Evolutionary conservation across 164 flowering plant species (phyloP).

Genomic region (Liriodendron chinense): DNA sequence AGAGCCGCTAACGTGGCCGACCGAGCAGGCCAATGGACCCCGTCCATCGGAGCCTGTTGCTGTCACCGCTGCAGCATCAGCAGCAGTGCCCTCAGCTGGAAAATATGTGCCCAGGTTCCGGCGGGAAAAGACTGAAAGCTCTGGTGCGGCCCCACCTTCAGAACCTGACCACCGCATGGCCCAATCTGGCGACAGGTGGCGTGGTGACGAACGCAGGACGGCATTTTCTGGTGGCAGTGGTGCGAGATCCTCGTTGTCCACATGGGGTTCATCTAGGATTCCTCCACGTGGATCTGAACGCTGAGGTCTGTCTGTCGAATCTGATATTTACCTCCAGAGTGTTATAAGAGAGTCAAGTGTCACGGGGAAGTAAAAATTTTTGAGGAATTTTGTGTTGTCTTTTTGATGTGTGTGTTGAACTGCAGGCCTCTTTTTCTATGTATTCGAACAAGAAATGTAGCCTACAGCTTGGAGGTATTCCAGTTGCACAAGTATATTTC

Average conservation of each 20-base stretch:
- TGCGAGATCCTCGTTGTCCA: slow-evolving; percentile 1
- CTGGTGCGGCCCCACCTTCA: slow-evolving; percentile 32
- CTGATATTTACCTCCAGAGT: too few relatives aligned
- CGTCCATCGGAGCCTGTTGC: slow-evolving; percentile 33
- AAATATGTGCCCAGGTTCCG: slow-evolving; percentile 60
- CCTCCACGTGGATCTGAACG: slow-evolving; percentile 6
- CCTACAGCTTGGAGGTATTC: too few relatives aligned
- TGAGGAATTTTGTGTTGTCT: too few relatives aligned
- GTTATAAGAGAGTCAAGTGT: too few relatives aligned
- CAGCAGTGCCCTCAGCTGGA: slow-evolving; percentile 41
- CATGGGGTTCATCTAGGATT: slow-evolving; percentile 9
- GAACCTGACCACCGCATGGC: slow-evolving; percentile 37
- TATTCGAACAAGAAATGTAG: too few relatives aligned
- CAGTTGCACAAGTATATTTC: too few relatives aligned
- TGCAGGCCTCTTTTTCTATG: too few relatives aligned
- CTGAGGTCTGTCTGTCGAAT: not conserved
- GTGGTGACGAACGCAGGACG: slow-evolving; percentile 31
- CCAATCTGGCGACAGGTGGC: slow-evolving; percentile 31
- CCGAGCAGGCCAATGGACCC: slow-evolving; percentile 22
- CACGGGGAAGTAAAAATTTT: too few relatives aligned
- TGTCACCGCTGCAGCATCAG: slow-evolving; percentile 35
- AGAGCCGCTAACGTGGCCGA: slow-evolving; percentile 29
- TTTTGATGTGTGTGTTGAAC: too few relatives aligned
- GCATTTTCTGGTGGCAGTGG: slow-evolving; percentile 12
- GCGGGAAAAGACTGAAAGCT: slow-evolving; percentile 18